Evolutionary conservation across 1,139 yeast species (phyloP), one percentile per base, ranked within the genome.

Genomic region (Eremothecium cymbalariae): DNA sequence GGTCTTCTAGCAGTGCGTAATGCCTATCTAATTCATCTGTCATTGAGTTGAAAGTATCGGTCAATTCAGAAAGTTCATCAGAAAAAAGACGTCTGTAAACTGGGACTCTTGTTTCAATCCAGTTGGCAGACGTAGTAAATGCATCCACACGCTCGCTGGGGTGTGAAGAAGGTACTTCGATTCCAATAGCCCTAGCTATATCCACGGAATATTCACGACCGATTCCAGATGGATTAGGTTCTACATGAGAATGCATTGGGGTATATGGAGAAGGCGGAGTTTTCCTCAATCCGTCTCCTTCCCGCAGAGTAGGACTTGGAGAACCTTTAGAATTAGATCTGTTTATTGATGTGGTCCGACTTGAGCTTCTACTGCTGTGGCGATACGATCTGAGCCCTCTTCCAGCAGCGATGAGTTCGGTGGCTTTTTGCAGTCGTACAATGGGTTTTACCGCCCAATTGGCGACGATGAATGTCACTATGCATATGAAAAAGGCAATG

Each of bases 11-110:
- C 52, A 81, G 79, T 4, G 79, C 67, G 51, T 88, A 88, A 53
- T 88, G 96, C 43, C 74, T 70, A 42, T 82, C 86, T 27, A 90
- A 65, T 50, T 85, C 94, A 50, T 79, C 86, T 6, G 94, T 78
- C 96, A 88, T 85, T 25, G 78, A 77, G 53, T 86, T 86, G 58
- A 86, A 90, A 0, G 95, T 90, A 33, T 80, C 90, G 0, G 94
- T 78, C 33, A 88, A 64, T 48, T 85, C 95, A 0, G 90, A 80
- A 33, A 88, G 68, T 58, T 90, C 98, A 63, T 90, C 96, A 34
- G 75, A 70, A 51, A 84, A 76, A 29, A 81, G 57, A 31, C 79
- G 66, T 36, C 73, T 66, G n/a, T 74, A 65, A 18, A 61, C 63
- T 1, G 75, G 72, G 5, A 78, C 77, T 39, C 72, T 63, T 9